Conservation (phyloP, 768 basidiomycete genomes). For the Pleurotus tuoliensis region DNA sequence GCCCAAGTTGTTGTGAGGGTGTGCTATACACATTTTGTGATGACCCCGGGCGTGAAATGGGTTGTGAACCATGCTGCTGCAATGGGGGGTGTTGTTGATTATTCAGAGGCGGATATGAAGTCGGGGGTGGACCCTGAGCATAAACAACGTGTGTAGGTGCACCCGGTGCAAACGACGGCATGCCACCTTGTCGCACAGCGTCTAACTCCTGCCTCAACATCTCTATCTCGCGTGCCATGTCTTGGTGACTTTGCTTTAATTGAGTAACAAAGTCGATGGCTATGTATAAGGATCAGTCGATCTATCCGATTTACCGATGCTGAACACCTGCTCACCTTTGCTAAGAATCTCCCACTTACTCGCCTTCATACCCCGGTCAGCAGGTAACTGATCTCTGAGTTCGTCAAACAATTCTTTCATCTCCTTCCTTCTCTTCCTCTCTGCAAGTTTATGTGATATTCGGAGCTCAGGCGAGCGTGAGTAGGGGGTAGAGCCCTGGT, state of each 20-base stretch:
- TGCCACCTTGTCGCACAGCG: constrained; percentile 52
- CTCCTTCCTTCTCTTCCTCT: constrained; percentile 94
- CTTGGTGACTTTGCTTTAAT: constrained; percentile 73
- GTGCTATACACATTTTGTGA: constrained; percentile 54
- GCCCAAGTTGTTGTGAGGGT: constrained; percentile 33
- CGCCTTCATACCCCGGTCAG: constrained; percentile 91
- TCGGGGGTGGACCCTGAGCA: constrained; percentile 41
- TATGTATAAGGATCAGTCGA: constrained; percentile 20
- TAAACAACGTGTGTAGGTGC: constrained; percentile 48
- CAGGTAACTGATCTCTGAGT: constrained; percentile 86
- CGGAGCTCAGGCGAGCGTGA: constrained; percentile 93
- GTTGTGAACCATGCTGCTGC: constrained; percentile 29
- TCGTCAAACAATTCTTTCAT: constrained; percentile 99
- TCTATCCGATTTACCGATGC: neutral
- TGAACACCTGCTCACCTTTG: constrained; percentile 62
- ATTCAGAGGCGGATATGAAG: constrained; percentile 43
- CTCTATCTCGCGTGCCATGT: constrained; percentile 77
- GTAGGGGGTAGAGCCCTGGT: constrained; percentile 70
- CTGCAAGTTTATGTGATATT: constrained; percentile 95
- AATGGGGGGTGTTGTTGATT: constrained; percentile 36
- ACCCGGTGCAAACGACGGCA: constrained; percentile 46
- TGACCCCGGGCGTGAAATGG: constrained; percentile 53
- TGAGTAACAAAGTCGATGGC: constrained; percentile 87
- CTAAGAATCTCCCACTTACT: constrained; percentile 99
- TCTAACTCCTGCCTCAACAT: constrained; percentile 74